Evolutionary conservation across 2,329 filamentous ascomycete species (phyloP), one percentile per base, ranked within the genome.

Genomic region (Xylaria arbuscula): DNA sequence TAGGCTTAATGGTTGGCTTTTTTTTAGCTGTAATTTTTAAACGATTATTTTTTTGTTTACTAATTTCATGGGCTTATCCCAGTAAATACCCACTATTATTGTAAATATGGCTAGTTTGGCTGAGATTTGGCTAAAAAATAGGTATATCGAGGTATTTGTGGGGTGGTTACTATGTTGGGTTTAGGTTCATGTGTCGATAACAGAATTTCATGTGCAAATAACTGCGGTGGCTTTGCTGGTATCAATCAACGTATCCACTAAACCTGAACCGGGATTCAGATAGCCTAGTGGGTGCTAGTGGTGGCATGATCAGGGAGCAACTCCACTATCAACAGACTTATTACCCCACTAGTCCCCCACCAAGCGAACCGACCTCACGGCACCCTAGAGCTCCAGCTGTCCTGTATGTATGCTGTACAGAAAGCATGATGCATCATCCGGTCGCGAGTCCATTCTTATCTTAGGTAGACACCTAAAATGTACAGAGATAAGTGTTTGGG

Each of bases 311-410:
- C 24, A 34, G 11, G 32, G 51, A 19, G 11, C 22, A 15, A 38
- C 51, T 15, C 51, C 51, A 55, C 51, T 55, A 53, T 34, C n/a
- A 9, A 10, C 19, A 22, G 45, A 9, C 32, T 11, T 1, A 3
- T 6, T 60, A n/a, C 28, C 47, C 15, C 3, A 2, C 28, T 50
- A 36, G 8, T 32, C 28, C 61, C 34, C 61, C 61, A 48, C 61
- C 24, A 64, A 50, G 40, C 40, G 61, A 64, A 38, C 53, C 61
- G 15, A 28, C 22, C 32, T 57, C 34, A 34, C 17, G 51, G 55
- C 15, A 57, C 38, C 54, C 22, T 57, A 57, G 36, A 38, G 51
- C 19, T 36, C 19, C 22, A 28, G 38, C 15, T 32, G 38, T 45
- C 19, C 38, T 10, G 28, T 36, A 54, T 5, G 36, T 40, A 57